Conservation (phyloP, 208 protist genomes). For the Leishmania turanica region DNA sequence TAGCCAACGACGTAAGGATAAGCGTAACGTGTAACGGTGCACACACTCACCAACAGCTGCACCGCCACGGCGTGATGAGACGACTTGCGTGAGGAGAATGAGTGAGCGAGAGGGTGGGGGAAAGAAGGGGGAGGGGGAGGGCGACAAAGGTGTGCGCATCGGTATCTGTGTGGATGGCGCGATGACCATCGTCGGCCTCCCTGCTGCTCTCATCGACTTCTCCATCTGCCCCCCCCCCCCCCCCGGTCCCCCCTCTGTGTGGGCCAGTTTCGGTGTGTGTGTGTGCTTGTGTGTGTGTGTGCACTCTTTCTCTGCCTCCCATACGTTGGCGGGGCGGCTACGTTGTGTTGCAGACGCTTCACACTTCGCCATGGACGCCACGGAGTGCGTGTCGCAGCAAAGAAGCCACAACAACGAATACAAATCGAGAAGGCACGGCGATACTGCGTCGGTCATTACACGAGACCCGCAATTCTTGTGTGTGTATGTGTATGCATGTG, state of each 20-base stretch:
- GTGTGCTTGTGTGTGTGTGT: not conserved
- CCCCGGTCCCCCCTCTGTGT: too few relatives aligned
- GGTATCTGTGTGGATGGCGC: not conserved
- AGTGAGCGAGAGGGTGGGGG: not conserved
- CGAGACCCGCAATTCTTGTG: not conserved
- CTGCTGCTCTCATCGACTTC: not conserved
- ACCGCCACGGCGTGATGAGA: not conserved
- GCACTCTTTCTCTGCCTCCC: not conserved
- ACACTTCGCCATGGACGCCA: not conserved
- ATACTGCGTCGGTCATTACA: not conserved
- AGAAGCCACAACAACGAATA: not conserved
- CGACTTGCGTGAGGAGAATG: not conserved
- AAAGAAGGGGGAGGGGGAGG: not conserved
- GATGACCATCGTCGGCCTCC: not conserved
- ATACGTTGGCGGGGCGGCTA: not conserved
- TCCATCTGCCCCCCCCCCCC: too few relatives aligned
- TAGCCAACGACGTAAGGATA: not conserved
- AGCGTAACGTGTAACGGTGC: slow-evolving; percentile 5
- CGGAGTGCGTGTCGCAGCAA: not conserved
- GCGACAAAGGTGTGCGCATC: not conserved
- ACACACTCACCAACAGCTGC: not conserved
- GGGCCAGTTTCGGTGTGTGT: not conserved
- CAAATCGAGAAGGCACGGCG: not conserved
- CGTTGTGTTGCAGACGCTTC: not conserved
- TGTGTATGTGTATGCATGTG: not conserved